phyloP scores from a whole-genome alignment of 345 rosid species.

The Eutrema yunnanense region DNA sequence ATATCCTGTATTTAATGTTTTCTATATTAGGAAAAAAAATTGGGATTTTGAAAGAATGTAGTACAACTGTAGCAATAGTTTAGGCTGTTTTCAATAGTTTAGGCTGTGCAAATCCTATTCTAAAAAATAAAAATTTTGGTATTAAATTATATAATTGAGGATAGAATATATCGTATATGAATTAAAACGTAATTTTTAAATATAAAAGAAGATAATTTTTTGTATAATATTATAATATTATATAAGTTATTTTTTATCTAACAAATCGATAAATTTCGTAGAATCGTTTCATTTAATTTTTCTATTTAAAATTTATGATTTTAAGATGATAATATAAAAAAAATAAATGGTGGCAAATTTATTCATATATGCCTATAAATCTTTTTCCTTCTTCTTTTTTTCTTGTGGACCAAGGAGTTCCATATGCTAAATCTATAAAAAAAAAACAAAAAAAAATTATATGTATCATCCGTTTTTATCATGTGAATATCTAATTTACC shows the following conservation, averaged over 20 bases:
- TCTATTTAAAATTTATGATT: no score
- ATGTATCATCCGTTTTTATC: background rate
- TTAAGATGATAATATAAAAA: no score
- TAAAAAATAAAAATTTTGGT: background rate
- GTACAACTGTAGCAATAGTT: background rate
- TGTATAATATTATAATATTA: no score
- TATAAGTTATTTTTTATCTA: no score
- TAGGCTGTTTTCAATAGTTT: background rate
- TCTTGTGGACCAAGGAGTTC: background rate
- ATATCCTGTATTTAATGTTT: background rate
- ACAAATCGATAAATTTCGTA: no score
- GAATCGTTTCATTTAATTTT: no score
- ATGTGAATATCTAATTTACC: background rate
- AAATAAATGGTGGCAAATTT: no score
- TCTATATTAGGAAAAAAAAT: background rate
- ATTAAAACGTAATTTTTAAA: background rate
- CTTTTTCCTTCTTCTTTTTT: background rate
- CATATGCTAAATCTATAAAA: background rate
- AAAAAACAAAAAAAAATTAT: no score
- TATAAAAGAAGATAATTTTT: no score
- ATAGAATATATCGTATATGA: background rate
- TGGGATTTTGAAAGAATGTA: background rate
- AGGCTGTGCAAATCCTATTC: background rate
- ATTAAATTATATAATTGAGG: background rate
- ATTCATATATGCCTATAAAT: background rate